Base-by-base conservation (phyloP, 768 basidiomycete species). In the Lepiota brunneoincarnata region DNA sequence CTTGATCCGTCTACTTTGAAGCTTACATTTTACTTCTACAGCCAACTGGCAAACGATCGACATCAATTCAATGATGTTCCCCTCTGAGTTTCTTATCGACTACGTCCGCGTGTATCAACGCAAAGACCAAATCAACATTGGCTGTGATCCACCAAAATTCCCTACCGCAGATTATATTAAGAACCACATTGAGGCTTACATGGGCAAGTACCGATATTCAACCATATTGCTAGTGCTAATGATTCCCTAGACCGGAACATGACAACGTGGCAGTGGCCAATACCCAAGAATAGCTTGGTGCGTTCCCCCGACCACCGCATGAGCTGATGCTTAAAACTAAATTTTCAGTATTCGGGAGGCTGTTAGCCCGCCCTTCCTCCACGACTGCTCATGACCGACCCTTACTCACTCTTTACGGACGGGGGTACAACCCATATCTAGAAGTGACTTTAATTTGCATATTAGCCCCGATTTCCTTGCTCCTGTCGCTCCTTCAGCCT, bases 61-160 rank as follows among this genome's bases (percentile, higher is more conserved):
- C 51, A 54, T 76, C 38, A 50, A 71, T 20, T 77, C 84, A 39
- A 75, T 91, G 75, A 66, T 68, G 20, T 90, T 89, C 76, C 89
- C 89, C 0, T 79, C 83, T 0, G 80, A 83, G 59, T 77, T 91
- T 74, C 72, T 78, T 37, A 69, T 92, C 35, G 89, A 93, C 66
- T 93, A 91, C 64, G 84, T 93, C 37, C 78, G 91, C 21, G 86
- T 93, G 17, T 93, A 91, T 66, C 90, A 91, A 68, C 69, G 82
- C 46, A 73, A 77, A 58, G 81, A 78, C 2, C 56, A 69, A 48
- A 69, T 59, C 26, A 89, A 88, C 61, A 63, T 84, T 23, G 87
- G 89, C 2, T 92, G 90, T 63, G 73, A 81, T 64, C 89, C 89
- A 0, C 58, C 67, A 23, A 73, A 78, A 40, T 82, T 78, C 58